phyloP scores from a whole-genome alignment of 805 yeast genomes.

The Torulaspora franciscae region DNA sequence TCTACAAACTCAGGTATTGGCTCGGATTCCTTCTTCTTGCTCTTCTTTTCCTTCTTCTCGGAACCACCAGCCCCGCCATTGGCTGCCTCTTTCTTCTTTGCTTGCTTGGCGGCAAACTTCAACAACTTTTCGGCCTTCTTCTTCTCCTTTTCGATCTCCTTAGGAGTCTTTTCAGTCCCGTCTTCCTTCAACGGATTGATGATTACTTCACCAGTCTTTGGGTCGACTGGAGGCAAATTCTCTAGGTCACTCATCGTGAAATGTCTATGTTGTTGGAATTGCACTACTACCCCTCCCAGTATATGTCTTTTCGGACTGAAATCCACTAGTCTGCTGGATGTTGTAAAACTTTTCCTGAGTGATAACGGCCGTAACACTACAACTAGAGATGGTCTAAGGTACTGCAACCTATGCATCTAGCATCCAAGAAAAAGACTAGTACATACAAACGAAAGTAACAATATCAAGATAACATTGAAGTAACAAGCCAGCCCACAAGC shows the following conservation, averaged over 20 bases:
- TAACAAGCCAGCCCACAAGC: neutral
- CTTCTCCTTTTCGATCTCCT: constrained; percentile 79
- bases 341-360: constrained; percentile 4
- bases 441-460: neutral
- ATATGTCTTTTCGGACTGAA: neutral
- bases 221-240: constrained; percentile 35
- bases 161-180: constrained; percentile 60
- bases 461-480: neutral
- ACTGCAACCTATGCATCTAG: constrained; percentile 17
- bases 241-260: constrained; percentile 32
- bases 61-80: constrained; percentile 57
- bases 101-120: constrained; percentile 76
- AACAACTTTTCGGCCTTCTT: constrained; percentile 85
- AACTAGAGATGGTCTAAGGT: constrained; percentile 11
- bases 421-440: constrained; percentile 7
- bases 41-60: constrained; percentile 48
- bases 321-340: neutral
- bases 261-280: constrained; percentile 13
- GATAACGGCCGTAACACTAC: constrained; percentile 6
- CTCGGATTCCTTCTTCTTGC: constrained; percentile 62
- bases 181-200: constrained; percentile 38
- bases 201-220: constrained; percentile 36
- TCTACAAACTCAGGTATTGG: constrained; percentile 84
- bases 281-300: neutral
- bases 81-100: constrained; percentile 49